Evolutionary conservation across 257 asterid genomes (phyloP), one percentile per base, ranked within the genome.

Genomic region (Marsdenia floribunda): DNA sequence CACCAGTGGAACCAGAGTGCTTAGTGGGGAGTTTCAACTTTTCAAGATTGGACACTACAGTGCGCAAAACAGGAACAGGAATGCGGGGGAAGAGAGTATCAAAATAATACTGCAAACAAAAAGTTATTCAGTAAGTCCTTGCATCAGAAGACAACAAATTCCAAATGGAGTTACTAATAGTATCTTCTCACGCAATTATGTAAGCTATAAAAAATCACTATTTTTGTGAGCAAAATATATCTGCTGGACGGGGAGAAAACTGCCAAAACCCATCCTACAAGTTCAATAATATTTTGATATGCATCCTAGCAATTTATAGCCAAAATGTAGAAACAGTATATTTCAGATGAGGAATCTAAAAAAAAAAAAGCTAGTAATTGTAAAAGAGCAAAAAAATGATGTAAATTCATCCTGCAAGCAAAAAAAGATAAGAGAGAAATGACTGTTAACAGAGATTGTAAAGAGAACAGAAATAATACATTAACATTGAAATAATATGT

Each of bases 41-140:
- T 80, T 88, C 98, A 42, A 95, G 99, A 80, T 77, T 87, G 81
- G 96, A 68, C 44, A 85, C 90, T 40, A 88, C 73, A 0, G 85
- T 74, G 52, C 99, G 91, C 91, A 95, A 0, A 18, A 92, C 90
- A 37, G 93, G 98, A 61, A 95, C 96, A 24, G 99, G 99, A 53
- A 95, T 90, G 37, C 99, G 97, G 24, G 99, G 99, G 53, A 90
- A 87, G 24, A 95, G 96, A 6, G 99, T 95, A 85, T 90, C 98
- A 37, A 95, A 95, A 83, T 92, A 95, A 81, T 95, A 94, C 97
- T 94, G 97, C 91, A 88, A 75, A 68, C 54, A 77, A 74, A 78
- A 60, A 79, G 18, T 68, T 11, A 59, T 70, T 65, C n/a, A 46
- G 72, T 79, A 63, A 80, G 75, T 60, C 42, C 67, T 72, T 49